Evolutionary conservation across 257 asterid species (phyloP), one percentile per base, ranked within the genome.

Genomic region (Fraxinus anomala): DNA sequence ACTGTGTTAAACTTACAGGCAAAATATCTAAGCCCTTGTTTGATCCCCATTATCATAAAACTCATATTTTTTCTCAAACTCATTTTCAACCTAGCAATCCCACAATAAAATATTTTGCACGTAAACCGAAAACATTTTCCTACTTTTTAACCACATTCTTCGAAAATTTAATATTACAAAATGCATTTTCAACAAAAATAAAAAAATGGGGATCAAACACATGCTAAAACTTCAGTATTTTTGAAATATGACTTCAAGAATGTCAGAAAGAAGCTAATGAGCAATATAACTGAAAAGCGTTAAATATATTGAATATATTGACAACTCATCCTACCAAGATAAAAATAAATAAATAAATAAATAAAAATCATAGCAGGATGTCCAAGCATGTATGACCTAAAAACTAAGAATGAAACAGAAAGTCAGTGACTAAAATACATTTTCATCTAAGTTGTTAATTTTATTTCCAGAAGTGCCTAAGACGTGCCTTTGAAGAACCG

Each of bases 401-500:
- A 33, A 70, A 23, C 10, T 21, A 72, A 33, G 14, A 69, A 73
- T 39, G 31, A 49, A 51, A 51, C 51, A 42, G 39, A 76, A 11
- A 30, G 73, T 14, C 21, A 10, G 23, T 1, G 31, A 28, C 21
- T 26, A 31, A 75, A 33, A 73, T 39, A n/a, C 13, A 69, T 36
- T 42, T 33, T 70, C 70, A 82, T 13, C 30, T 30, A 54, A 21
- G 40, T 37, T 21, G 19, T n/a, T 12, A 21, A 40, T 21, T 56
- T n/a, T 28, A 47, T 31, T 80, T 68, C 42, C 73, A 69, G 36
- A 14, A n/a, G 80, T 12, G 44, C 3, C 30, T 34, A 72, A 47
- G 79, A 30, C 61, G 70, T 84, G 91, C 98, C 96, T 94, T 94
- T 6, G 90, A 83, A 68, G 91, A 79, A 67, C 86, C 81, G 69